These are phyloP conservation scores for Apiospora aurea DNA, from an alignment of 2,329 filamentous ascomycete genomes.

Conservation along the genomic window DNA sequence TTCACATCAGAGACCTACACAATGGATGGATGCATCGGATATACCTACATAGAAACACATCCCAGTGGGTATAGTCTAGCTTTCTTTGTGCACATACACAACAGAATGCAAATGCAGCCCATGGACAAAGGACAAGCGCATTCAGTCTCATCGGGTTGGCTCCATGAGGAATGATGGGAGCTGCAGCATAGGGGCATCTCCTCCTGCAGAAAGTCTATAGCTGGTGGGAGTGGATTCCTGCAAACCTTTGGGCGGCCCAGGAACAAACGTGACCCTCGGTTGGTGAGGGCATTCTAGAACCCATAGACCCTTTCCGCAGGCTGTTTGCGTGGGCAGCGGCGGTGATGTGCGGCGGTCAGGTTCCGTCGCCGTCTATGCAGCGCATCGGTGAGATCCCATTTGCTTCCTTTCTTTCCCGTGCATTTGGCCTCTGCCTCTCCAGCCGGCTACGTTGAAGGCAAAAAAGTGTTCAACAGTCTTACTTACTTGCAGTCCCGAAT, in stretches of 20 bases:
- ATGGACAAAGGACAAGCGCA: not conserved
- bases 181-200: not conserved
- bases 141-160: not conserved
- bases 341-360: not conserved
- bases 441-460: not conserved
- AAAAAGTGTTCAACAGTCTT: slow-evolving; percentile 18
- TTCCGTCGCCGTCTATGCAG: slow-evolving; percentile 8
- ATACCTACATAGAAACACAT: not conserved
- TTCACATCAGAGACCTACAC: not conserved
- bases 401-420: not conserved
- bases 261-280: slow-evolving; percentile 17
- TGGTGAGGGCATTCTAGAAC: slow-evolving; percentile 3
- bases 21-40: not conserved
- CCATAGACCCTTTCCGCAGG: slow-evolving; percentile 14
- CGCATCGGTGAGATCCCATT: not conserved
- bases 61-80: not conserved
- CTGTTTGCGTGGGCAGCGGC: not conserved
- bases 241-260: slow-evolving; percentile 9
- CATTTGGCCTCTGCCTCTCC: not conserved
- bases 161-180: not conserved
- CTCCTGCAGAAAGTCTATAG: slow-evolving; percentile 1
- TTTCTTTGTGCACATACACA: not conserved
- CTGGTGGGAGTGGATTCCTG: slow-evolving; percentile 16
- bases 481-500: not conserved
- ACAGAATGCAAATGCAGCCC: not conserved